Base-by-base conservation (phyloP, 2,329 filamentous ascomycete genomes). In the Fusarium anguioides region DNA sequence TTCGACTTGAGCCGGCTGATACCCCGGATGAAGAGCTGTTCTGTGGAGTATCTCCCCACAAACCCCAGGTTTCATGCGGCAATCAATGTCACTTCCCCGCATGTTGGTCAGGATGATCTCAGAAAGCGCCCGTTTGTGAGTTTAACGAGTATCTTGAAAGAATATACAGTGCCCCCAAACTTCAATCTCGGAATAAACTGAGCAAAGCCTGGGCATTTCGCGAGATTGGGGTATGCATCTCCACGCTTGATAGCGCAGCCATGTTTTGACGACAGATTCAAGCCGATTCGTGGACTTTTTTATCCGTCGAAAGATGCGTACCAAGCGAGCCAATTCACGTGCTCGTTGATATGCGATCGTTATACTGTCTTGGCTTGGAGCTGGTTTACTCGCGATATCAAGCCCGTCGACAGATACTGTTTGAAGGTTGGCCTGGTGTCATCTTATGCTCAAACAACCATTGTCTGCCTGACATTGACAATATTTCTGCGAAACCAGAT, bases 201-300 rank as follows among this genome's bases (percentile, higher is more conserved):
- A 45, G 18, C 37, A 49, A 35, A 37, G 50, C 45, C 54, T 48
- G 46, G 57, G 40, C 51, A 61, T 70, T 49, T 55, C 31, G 42
- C 44, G 52, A 48, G 21, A 26, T 51, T 14, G 44, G 53, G 60
- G 52, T 44, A 47, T 17, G 15, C 27, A 40, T 24, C 49, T 17
- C 26, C 33, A 35, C 46, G 26, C 47, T 53, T 24, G 45, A 63
- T 31, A 44, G 55, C 37, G 39, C 50, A 47, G 59, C 35, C 56
- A 55, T 44, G 62, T 44, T 41, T 62, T 31, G 36, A 54, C 31
- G 31, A 23, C 46, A 49, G 29, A 42, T 26, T 26, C 21, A 45
- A 52, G 42, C 45, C 39, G 27, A 72, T 72, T 72, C 70, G 70
- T 72, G 70, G 70, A 64, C 37, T 59, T 63, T 55, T 64, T 64